Evolutionary conservation across 2,329 filamentous ascomycete species (phyloP), one percentile per base, ranked within the genome.

Genomic region (Davidsoniella virescens): DNA sequence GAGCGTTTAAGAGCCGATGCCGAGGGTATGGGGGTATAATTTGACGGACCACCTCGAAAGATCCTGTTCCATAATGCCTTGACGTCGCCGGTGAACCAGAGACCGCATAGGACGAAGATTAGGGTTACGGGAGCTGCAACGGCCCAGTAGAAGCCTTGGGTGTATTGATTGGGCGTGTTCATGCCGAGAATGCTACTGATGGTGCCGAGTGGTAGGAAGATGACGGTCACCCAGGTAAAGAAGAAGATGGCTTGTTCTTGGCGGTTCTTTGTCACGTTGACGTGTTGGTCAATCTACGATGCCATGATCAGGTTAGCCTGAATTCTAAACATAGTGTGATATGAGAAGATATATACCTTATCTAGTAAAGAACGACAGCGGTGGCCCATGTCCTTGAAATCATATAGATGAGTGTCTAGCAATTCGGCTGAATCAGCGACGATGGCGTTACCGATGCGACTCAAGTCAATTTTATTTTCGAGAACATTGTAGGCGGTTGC

Each of bases 81-180:
- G 41, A 70, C 56, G 55, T 70, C 67, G 5, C 64, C 65, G 57
- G 68, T 68, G 59, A 65, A 69, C 60, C 64, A 64, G 3, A 71
- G 57, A 0, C 67, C 67, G 2, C 62, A 45, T 5, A 63, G 49
- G 26, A 72, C 63, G 23, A 71, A 62, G 2, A 63, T 50, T 0
- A 66, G 46, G 0, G 71, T 73, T 2, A 73, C 60, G 1, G 70
- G 70, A 9, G 74, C 50, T 2, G 71, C 68, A 0, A 66, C 63
- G 2, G 62, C 64, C 71, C 71, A 75, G 59, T 71, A 75, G 2
- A 67, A 56, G 66, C 69, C 70, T 59, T 73, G 70, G 3, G 73
- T 65, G 23, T 70, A 65, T 4, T 74, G 62, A 55, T 73, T 71
- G 45, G 59, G 61, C 3, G 70, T 70, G 57, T 75, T 73, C 69